Conservation (phyloP, 208 protist species). For the Wallacemonas collosoma region DNA sequence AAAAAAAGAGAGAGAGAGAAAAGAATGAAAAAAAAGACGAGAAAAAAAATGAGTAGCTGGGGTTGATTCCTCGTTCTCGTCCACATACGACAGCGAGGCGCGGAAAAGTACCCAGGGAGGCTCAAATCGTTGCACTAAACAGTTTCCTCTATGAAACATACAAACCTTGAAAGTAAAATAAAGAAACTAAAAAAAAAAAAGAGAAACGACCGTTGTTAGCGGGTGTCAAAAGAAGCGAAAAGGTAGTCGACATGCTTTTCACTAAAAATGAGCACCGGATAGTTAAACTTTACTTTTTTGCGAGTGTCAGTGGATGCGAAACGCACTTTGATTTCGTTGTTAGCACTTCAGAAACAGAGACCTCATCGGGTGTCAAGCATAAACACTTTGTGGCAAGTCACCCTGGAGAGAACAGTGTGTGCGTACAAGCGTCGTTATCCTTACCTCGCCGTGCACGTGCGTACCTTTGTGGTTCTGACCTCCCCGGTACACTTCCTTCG, state of each 20-base stretch:
- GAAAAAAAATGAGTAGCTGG: slow-evolving; percentile 10
- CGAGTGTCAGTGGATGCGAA: background rate
- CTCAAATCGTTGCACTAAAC: background rate
- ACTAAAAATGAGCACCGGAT: background rate
- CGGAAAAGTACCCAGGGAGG: background rate
- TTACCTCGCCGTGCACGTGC: no score
- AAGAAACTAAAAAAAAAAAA: slow-evolving; percentile 11
- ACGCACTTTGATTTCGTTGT: background rate
- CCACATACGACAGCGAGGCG: background rate
- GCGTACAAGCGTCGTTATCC: background rate
- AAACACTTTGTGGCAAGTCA: background rate
- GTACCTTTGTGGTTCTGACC: no score
- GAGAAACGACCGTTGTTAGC: background rate
- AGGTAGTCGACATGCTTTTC: background rate
- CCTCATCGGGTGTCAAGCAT: background rate
- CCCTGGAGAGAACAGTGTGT: background rate
- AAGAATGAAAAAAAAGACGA: background rate
- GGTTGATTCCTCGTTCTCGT: background rate
- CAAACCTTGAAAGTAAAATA: slow-evolving; percentile 4
- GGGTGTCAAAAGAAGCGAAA: slow-evolving; percentile 4
- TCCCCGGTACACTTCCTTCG: background rate
- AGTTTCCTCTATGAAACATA: no score
- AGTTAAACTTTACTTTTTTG: background rate
- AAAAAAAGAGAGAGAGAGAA: background rate
- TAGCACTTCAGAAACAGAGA: background rate